These are phyloP conservation scores for Alternaria postmessia DNA, from an alignment of 2,329 filamentous ascomycete species.

Conservation along the genomic window DNA sequence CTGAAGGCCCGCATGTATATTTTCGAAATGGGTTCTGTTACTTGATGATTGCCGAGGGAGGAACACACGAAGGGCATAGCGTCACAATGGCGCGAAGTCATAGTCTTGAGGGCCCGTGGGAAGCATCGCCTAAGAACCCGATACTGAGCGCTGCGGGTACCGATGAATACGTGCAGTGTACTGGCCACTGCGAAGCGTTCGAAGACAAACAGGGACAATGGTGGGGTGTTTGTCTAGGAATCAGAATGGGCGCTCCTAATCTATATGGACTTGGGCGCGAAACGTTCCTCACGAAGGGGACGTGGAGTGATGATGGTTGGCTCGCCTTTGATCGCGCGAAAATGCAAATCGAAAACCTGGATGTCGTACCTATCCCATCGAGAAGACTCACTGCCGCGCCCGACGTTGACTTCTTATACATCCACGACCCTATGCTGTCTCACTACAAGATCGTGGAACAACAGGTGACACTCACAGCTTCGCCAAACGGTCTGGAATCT, in stretches of 20 bases:
- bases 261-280: slow-evolving; percentile 22
- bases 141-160: slow-evolving; percentile 18
- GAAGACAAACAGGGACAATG: slow-evolving; percentile 19
- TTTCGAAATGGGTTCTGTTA: slow-evolving; percentile 45
- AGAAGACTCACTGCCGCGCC: slow-evolving; percentile 4
- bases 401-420: slow-evolving; percentile 12
- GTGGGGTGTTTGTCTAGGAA: slow-evolving; percentile 25
- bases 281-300: slow-evolving; percentile 18
- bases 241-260: slow-evolving; percentile 3
- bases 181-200: slow-evolving; percentile 25
- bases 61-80: slow-evolving; percentile 20
- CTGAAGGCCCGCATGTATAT: slow-evolving; percentile 50
- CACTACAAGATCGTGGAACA: slow-evolving; percentile 2
- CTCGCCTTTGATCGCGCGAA: no score
- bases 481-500: background rate
- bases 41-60: slow-evolving; percentile 46
- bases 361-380: background rate
- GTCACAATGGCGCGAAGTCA: slow-evolving; percentile 23
- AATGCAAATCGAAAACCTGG: no score
- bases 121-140: slow-evolving; percentile 19
- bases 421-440: slow-evolving; percentile 11
- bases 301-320: slow-evolving; percentile 13
- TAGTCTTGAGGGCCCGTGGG: slow-evolving; percentile 17
- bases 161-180: slow-evolving; percentile 24
- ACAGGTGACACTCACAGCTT: slow-evolving; percentile 9